Base-by-base conservation (phyloP, 495 filamentous ascomycete species). In the Aspergillus affinis region DNA sequence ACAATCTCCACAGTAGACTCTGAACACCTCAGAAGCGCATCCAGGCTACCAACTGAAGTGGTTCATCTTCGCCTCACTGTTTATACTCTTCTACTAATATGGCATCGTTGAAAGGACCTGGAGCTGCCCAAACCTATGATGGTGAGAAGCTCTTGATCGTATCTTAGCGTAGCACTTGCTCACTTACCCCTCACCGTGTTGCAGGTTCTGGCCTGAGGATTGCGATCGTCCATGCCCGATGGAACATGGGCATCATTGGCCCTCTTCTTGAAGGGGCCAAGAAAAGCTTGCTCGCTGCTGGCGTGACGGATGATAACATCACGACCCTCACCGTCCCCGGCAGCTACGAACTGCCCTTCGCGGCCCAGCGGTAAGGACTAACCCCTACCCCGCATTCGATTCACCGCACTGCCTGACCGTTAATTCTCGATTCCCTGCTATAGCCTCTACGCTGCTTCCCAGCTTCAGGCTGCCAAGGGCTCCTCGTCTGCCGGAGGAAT, bases 141-240 rank as follows among this genome's bases (percentile, higher is more conserved):
- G 84, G 83, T 84, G 67, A 67, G 70, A 59, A 52, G 21, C 21
- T 41, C 13, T 15, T n/a, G 20, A 15, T 18, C 49, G 17, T 55
- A 49, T 32, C 10, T 50, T 30, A 26, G 41, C 30, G 57, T 50
- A 21, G 19, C 54, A 17, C 27, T 45, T 13, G 13, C 23, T 58
- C 46, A 17, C 32, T 61, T 17, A 55, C 26, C 18, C 47, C 21
- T 62, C 51, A 54, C 54, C 20, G 36, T 51, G 9, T 8, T 53
- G 13, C 55, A 89, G 94, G 94, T 68, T 89, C 89, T 66, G 82
- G 79, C 61, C 84, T 98, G 61, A 90, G 94, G 64, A 88, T 98
- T 69, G 93, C 89, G 56, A 97, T 98, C 67, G 85, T 98, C 30
- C 94, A 97, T 75, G 94, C 93, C 23, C 86, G 94, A 61, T 98